Base-by-base conservation (phyloP, 2,329 filamentous ascomycete genomes). In the Aspergillus thermomutatus region DNA sequence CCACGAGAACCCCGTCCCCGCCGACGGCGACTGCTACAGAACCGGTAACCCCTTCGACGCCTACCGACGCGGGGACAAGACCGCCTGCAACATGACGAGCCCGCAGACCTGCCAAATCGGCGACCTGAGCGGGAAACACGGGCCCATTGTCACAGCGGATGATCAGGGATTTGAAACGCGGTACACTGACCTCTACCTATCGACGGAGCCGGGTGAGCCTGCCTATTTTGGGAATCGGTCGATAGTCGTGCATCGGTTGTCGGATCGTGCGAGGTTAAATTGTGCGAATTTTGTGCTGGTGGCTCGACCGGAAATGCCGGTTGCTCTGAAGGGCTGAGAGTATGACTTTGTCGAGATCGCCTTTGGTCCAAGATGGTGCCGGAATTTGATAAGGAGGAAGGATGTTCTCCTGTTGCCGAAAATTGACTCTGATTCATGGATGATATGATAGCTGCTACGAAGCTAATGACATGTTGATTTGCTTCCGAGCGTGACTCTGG, bases 51-150 rank as follows among this genome's bases (percentile, higher is more conserved):
- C 93, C 67, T 81, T 91, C 11, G 88, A 92, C 67, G 89, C 90
- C 19, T 90, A 81, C 71, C 69, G 79, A 50, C 86, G 87, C 51
- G 85, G 84, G 60, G 84, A 91, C 67, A 74, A 73, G 1, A 78
- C 85, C 4, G 65, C 81, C 4, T 93, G 90, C 75, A 79, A 91
- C 66, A 40, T 75, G 10, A 64, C 69, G 9, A 68, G 76, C 6
- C 87, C 87, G 7, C 73, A 82, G 59, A 86, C 83, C 9, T 94
- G 90, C 77, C 85, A 93, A 74, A 84, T 90, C 10, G 90, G 90
- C 62, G 90, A 93, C 70, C 79, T 92, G 55, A 83, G 84, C 64
- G 90, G 90, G 69, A 93, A 93, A 77, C 78, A 88, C 66, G 88
- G 88, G 60, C 79, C 80, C 58, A 82, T 89, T 66, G 78, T 72